Percentiles rank a stretch among this genome's conserved stretches.
Conservation (phyloP, 2,329 filamentous ascomycete species). For the Reticulascus tulasneorum region DNA sequence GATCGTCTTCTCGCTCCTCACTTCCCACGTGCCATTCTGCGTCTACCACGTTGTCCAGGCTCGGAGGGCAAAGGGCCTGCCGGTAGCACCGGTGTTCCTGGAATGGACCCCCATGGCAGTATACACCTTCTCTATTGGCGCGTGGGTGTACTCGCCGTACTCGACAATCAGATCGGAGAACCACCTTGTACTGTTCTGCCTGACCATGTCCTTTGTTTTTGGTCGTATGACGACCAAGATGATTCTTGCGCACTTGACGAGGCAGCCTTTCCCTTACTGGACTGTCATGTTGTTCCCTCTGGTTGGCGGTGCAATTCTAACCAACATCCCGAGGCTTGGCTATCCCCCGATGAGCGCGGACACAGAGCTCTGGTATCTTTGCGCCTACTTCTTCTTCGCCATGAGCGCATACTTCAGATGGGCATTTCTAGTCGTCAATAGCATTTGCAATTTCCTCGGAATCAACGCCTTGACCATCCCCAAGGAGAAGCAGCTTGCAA, state of each 20-base stretch:
- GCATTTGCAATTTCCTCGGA: conserved; percentile 86
- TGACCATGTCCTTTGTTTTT: conserved; percentile 95
- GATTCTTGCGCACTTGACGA: conserved; percentile 90
- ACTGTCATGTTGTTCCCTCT: conserved; percentile 86
- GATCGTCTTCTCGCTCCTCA: conserved; percentile 60
- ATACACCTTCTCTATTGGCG: conserved; percentile 68
- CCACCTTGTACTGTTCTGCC: conserved; percentile 84
- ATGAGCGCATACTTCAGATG: conserved; percentile 85
- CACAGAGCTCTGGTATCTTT: conserved; percentile 76
- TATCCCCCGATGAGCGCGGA: conserved; percentile 61
- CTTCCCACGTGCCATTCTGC: conserved; percentile 82
- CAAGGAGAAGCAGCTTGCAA: conserved; percentile 54
- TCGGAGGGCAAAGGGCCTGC: conserved; percentile 65
- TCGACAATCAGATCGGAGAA: conserved; percentile 79
- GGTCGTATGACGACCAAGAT: conserved; percentile 99
- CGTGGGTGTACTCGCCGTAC: conserved; percentile 88
- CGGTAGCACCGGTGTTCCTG: conserved; percentile 77
- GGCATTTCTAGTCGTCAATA: conserved; percentile 85
- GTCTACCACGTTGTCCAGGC: conserved; percentile 80
- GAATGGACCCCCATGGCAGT: conserved; percentile 92
- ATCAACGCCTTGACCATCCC: conserved; percentile 94
- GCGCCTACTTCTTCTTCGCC: conserved; percentile 79
- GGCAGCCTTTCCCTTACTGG: conserved; percentile 95
- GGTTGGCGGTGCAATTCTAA: conserved; percentile 76
- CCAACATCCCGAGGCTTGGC: conserved; percentile 76